Percentiles rank a stretch among this genome's conserved stretches.
These are phyloP conservation scores for Lentinula novae-zelandiae DNA, from an alignment of 1,284 basidiomycete species.

Conservation along the genomic window DNA sequence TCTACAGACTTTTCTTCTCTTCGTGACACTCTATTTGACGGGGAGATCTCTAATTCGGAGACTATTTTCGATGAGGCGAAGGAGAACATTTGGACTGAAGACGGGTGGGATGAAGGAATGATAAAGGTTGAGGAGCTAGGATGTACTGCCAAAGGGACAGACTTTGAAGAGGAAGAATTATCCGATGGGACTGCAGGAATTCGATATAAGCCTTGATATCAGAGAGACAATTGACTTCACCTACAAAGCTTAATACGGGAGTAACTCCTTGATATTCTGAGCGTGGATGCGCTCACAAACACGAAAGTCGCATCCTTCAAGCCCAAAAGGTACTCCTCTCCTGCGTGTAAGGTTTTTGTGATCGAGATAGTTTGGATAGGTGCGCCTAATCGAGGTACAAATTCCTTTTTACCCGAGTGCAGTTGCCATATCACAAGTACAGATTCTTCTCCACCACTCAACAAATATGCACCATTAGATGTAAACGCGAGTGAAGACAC, in stretches of 20 bases:
- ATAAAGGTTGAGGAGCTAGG: slow-evolving; percentile 71
- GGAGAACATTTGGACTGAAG: slow-evolving; percentile 90
- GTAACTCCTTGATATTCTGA: slow-evolving; percentile 74
- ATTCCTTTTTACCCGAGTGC: slow-evolving; percentile 83
- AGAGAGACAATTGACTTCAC: slow-evolving; percentile 19
- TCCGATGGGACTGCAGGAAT: slow-evolving; percentile 41
- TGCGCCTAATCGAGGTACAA: slow-evolving; percentile 89
- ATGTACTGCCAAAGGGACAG: slow-evolving; percentile 72
- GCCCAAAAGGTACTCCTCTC: slow-evolving; percentile 86
- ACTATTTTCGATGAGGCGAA: slow-evolving; percentile 68
- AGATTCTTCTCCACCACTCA: slow-evolving; percentile 95
- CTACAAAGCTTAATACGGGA: slow-evolving; percentile 77
- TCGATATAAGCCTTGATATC: not conserved
- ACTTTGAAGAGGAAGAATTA: slow-evolving; percentile 34
- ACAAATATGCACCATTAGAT: slow-evolving; percentile 85
- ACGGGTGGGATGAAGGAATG: slow-evolving; percentile 91
- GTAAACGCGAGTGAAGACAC: slow-evolving; percentile 91
- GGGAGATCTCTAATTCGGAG: slow-evolving; percentile 89
- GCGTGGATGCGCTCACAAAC: slow-evolving; percentile 72
- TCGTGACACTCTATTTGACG: slow-evolving; percentile 89
- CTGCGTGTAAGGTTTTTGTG: slow-evolving; percentile 40
- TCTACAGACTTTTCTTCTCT: slow-evolving; percentile 79
- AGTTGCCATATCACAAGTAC: slow-evolving; percentile 97
- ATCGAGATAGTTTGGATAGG: slow-evolving; percentile 76
- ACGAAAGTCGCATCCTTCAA: slow-evolving; percentile 82